Conservation (phyloP, 805 yeast genomes). For the Maudiozyma barnettii region DNA sequence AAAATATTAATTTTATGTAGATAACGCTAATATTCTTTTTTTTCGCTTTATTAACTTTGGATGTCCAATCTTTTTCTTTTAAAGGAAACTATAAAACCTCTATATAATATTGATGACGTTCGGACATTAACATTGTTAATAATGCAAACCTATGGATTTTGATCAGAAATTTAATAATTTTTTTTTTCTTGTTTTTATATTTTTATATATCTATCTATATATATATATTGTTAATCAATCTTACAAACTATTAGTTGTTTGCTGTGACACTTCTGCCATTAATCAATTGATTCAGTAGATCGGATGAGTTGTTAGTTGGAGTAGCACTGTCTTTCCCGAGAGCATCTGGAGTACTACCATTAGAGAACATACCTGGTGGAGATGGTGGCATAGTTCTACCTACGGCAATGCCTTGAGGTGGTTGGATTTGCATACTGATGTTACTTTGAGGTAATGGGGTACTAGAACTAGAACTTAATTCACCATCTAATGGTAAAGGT, state of each 20-base stretch:
- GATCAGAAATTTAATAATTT: too few species aligned
- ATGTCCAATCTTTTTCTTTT: too few species aligned
- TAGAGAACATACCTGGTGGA: conserved; percentile 57
- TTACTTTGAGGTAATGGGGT: conserved; percentile 24
- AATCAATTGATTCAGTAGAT: conserved; percentile 74
- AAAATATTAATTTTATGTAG: too few species aligned
- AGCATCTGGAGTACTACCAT: conserved; percentile 8
- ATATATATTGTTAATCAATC: too few species aligned
- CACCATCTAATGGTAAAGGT: background rate
- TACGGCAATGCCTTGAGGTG: background rate
- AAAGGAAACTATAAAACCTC: too few species aligned
- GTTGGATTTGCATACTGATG: conserved; percentile 14
- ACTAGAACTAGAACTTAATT: conserved; percentile 9
- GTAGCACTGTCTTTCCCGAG: conserved; percentile 8
- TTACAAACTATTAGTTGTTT: conserved; percentile 10
- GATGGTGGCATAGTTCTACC: conserved; percentile 36
- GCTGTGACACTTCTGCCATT: conserved; percentile 53
- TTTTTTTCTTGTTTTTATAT: too few species aligned
- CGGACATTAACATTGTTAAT: too few species aligned
- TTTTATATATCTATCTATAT: too few species aligned
- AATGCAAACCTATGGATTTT: too few species aligned
- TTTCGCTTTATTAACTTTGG: too few species aligned
- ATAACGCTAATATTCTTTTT: too few species aligned
- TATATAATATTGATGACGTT: too few species aligned
- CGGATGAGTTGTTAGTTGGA: conserved; percentile 52